Percentiles rank a stretch among this genome's conserved stretches.
Evolutionary conservation across 345 rosid genomes (phyloP).

Genomic region (Camelina sativa): DNA sequence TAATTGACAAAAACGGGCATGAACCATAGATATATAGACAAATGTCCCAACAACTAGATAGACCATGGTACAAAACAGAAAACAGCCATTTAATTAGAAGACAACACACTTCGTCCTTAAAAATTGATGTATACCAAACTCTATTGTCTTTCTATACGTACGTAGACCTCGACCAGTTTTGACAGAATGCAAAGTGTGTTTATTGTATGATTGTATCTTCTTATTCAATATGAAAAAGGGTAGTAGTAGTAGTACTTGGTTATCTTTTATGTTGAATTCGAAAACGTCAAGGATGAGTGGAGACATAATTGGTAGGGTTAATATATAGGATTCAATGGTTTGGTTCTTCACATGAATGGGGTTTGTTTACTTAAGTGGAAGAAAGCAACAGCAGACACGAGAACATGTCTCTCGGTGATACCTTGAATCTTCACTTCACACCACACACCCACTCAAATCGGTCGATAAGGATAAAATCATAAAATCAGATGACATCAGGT

Average conservation of each 20-base stretch:
- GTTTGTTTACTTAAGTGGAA: constrained; percentile 34
- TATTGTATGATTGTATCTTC: background rate
- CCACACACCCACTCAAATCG: background rate
- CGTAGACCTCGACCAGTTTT: constrained; percentile 6
- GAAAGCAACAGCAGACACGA: constrained; percentile 41
- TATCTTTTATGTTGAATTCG: constrained; percentile 23
- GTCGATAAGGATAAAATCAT: too few relatives aligned
- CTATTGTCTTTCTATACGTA: constrained; percentile 26
- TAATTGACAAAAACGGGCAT: background rate
- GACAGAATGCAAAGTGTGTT: constrained; percentile 8
- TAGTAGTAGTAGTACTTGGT: constrained; percentile 20
- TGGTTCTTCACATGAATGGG: constrained; percentile 41
- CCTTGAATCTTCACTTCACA: constrained; percentile 27
- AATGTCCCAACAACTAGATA: constrained; percentile 24
- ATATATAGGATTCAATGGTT: constrained; percentile 36
- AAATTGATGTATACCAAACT: constrained; percentile 41
- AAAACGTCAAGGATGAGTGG: constrained; percentile 33
- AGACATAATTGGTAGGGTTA: constrained; percentile 34
- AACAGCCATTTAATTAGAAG: constrained; percentile 28
- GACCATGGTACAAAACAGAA: constrained; percentile 21
- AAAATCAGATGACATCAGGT: too few relatives aligned
- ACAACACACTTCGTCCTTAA: constrained; percentile 32
- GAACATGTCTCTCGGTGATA: constrained; percentile 43
- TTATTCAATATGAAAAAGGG: background rate
- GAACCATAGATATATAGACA: background rate